A percentile compares a stretch with the other conserved stretches of the same genome.
These are phyloP conservation scores for Graphium sp. DNA, from an alignment of 2,329 filamentous ascomycete species.

Conservation along the genomic window DNA sequence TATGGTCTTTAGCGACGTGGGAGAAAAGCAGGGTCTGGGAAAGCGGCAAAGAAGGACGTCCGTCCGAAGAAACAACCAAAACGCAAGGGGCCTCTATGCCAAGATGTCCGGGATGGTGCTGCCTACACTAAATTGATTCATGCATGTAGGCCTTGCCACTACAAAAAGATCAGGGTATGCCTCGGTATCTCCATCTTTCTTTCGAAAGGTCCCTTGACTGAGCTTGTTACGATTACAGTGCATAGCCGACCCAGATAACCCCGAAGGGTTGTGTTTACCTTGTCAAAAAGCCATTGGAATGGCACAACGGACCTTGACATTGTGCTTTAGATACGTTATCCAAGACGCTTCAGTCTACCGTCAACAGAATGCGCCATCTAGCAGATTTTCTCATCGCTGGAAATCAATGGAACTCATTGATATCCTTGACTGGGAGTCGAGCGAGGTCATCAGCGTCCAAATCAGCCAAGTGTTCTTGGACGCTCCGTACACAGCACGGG, in stretches of 20 bases:
- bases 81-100: constrained; percentile 1
- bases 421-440: constrained; percentile 5
- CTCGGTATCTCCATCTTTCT: not conserved
- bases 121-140: no score
- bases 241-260: not conserved
- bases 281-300: not conserved
- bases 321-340: constrained; percentile 3
- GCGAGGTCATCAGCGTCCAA: constrained; percentile 2
- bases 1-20: no score
- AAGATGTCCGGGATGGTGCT: no score
- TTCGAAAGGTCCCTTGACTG: no score
- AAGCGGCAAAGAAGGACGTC: no score
- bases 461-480: constrained; percentile 3
- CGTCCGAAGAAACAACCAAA: not conserved
- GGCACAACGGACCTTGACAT: no score
- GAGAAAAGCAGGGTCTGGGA: no score
- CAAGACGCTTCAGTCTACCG: constrained; percentile 1
- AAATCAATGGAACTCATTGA: constrained; percentile 6
- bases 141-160: constrained; percentile 2
- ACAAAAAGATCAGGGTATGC: constrained; percentile 3
- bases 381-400: constrained; percentile 4
- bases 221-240: no score
- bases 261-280: not conserved
- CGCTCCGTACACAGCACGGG: constrained; percentile 16
- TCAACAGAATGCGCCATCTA: constrained; percentile 3